These are phyloP conservation scores for Malassezia brasiliensis DNA, from an alignment of 1,284 basidiomycete genomes.

Conservation along the genomic window DNA sequence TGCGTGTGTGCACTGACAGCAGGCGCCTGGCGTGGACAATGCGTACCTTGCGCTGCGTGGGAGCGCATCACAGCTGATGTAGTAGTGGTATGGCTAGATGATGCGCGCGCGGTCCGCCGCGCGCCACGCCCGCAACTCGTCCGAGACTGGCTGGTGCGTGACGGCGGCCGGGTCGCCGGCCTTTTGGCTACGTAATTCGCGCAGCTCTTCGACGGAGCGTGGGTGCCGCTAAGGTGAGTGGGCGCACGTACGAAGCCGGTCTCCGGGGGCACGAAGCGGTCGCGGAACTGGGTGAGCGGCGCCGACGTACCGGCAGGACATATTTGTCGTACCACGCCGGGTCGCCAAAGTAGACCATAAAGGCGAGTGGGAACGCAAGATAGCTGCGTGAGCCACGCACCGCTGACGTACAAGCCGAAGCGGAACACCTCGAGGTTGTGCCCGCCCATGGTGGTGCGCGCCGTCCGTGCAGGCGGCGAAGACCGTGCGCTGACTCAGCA, in stretches of 20 bases:
- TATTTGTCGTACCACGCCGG: constrained; percentile 15
- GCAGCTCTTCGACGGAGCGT: constrained; percentile 6
- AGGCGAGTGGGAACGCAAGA: constrained; percentile 12
- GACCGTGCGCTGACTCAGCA: neutral
- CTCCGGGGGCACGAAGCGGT: constrained; percentile 13
- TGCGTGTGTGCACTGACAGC: constrained; percentile 49
- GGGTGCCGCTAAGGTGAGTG: constrained; percentile 4
- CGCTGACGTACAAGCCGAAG: constrained; percentile 11
- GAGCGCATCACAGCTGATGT: constrained; percentile 36
- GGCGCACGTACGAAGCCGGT: constrained; percentile 13
- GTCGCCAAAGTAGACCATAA: constrained; percentile 20
- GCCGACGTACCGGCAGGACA: constrained; percentile 13
- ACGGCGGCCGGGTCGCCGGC: neutral
- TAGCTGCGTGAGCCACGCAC: constrained; percentile 3
- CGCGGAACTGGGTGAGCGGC: constrained; percentile 4
- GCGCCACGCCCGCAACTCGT: neutral
- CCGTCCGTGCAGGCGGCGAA: neutral
- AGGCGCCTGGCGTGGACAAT: constrained; percentile 43
- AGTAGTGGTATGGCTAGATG: constrained; percentile 4
- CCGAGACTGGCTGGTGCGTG: neutral
- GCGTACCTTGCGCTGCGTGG: constrained; percentile 40
- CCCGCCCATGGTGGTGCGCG: constrained; percentile 9
- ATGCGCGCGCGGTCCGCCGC: constrained; percentile 6
- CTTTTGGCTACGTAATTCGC: neutral
- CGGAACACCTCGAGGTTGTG: constrained; percentile 16